These are phyloP conservation scores for Sporothrix curviconia DNA, from an alignment of 2,329 filamentous ascomycete species.

Conservation along the genomic window DNA sequence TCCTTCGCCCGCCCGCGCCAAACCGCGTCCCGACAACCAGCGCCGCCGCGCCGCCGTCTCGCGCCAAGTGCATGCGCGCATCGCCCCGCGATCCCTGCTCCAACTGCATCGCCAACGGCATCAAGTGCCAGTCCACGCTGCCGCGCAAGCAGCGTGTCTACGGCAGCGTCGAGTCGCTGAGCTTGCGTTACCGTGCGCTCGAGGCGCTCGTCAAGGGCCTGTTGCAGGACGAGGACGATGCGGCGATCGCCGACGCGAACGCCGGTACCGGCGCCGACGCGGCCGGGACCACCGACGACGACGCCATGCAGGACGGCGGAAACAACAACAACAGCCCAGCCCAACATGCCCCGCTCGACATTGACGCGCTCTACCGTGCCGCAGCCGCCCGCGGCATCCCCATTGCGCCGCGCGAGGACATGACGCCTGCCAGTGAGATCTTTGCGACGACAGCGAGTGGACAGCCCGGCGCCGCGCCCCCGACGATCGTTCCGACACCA, in stretches of 20 bases:
- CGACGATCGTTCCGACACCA: slow-evolving; percentile 11
- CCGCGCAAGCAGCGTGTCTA: slow-evolving; percentile 39
- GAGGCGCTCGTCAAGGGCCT: slow-evolving; percentile 39
- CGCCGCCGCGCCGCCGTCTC: slow-evolving; percentile 38
- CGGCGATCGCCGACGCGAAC: not conserved
- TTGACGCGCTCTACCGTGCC: slow-evolving; percentile 17
- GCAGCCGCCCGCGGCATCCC: slow-evolving; percentile 16
- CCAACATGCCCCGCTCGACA: slow-evolving; percentile 9
- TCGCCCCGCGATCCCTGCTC: slow-evolving; percentile 33
- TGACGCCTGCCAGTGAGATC: slow-evolving; percentile 17
- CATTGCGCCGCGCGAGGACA: slow-evolving; percentile 18
- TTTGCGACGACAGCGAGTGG: slow-evolving; percentile 8
- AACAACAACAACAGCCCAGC: not conserved
- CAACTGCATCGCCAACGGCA: slow-evolving; percentile 35
- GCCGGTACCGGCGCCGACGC: not conserved
- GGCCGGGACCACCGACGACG: not conserved
- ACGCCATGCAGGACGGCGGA: not conserved
- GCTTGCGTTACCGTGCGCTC: slow-evolving; percentile 33
- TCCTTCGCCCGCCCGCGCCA: slow-evolving; percentile 8
- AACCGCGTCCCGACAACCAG: slow-evolving; percentile 36
- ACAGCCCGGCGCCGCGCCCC: not conserved
- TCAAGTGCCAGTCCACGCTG: slow-evolving; percentile 37
- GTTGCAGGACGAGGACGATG: slow-evolving; percentile 31
- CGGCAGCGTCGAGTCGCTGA: slow-evolving; percentile 35
- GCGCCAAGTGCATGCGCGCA: slow-evolving; percentile 38